Evolutionary conservation across 2,329 filamentous ascomycete genomes (phyloP).

Genomic region (Beauveria australis): DNA sequence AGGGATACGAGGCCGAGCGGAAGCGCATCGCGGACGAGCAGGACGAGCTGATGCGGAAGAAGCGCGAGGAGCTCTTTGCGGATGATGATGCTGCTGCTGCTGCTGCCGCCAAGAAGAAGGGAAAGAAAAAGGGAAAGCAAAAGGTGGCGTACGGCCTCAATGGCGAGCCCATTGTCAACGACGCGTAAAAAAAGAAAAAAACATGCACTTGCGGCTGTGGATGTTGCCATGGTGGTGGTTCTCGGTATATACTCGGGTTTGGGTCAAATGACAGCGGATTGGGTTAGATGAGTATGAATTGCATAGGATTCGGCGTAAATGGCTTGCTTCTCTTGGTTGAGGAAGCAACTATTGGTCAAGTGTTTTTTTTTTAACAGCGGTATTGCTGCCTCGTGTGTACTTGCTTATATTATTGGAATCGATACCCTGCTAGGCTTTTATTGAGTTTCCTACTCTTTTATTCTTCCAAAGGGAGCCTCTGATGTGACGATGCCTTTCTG

Average conservation of each 20-base stretch:
- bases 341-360: conserved; percentile 14
- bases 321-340: background rate
- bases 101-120: conserved; percentile 21
- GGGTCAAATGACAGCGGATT: too few species aligned
- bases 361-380: background rate
- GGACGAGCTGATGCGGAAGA: conserved; percentile 38
- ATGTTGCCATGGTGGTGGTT: too few species aligned
- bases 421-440: background rate
- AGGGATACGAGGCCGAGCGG: conserved; percentile 37
- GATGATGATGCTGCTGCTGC: conserved; percentile 24
- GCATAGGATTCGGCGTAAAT: background rate
- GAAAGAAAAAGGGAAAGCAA: conserved; percentile 25
- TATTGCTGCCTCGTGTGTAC: background rate
- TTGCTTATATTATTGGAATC: background rate
- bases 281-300: background rate
- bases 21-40: conserved; percentile 37
- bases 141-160: conserved; percentile 28
- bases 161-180: conserved; percentile 26
- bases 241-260: too few species aligned
- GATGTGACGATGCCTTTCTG: too few species aligned
- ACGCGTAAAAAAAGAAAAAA: conserved; percentile 13
- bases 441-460: background rate
- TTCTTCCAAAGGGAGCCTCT: background rate
- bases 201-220: too few species aligned
- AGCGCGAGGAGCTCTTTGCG: conserved; percentile 41